Conservation (phyloP, 805 yeast species). For the Sungouiella blattae region DNA sequence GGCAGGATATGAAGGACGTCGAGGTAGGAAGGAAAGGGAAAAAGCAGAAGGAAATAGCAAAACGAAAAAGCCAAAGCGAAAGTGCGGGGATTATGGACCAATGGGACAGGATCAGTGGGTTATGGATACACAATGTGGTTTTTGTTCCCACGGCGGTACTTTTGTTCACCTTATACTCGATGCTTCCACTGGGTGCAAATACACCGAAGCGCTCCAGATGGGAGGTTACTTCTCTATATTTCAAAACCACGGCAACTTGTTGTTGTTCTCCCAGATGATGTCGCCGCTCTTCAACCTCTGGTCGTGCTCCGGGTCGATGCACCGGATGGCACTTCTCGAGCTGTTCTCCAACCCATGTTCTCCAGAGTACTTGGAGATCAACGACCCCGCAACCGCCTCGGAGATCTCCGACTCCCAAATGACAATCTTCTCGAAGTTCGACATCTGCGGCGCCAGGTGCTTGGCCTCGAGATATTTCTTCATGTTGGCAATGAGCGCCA, state of each 20-base stretch:
- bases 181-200: no score
- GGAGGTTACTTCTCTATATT: no score
- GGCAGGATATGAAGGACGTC: not conserved
- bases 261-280: conserved; percentile 40
- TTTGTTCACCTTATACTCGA: no score
- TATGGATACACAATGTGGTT: no score
- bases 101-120: no score
- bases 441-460: conserved; percentile 10
- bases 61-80: not conserved
- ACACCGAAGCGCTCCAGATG: no score
- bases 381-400: conserved; percentile 9
- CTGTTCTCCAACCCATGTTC: conserved; percentile 28
- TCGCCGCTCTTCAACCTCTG: conserved; percentile 20
- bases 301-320: conserved; percentile 25
- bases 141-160: no score
- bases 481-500: conserved; percentile 12
- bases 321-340: conserved; percentile 34
- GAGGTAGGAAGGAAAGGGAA: not conserved
- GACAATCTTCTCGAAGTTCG: conserved; percentile 18
- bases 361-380: conserved; percentile 15
- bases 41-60: not conserved
- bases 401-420: conserved; percentile 36
- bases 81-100: not conserved
- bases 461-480: conserved; percentile 14
- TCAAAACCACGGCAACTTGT: conserved; percentile 42